Percentiles rank a stretch among this genome's conserved stretches.
phyloP scores from a whole-genome alignment of 352 stramenopile genomes.

The Globisporangium paroecandrum region DNA sequence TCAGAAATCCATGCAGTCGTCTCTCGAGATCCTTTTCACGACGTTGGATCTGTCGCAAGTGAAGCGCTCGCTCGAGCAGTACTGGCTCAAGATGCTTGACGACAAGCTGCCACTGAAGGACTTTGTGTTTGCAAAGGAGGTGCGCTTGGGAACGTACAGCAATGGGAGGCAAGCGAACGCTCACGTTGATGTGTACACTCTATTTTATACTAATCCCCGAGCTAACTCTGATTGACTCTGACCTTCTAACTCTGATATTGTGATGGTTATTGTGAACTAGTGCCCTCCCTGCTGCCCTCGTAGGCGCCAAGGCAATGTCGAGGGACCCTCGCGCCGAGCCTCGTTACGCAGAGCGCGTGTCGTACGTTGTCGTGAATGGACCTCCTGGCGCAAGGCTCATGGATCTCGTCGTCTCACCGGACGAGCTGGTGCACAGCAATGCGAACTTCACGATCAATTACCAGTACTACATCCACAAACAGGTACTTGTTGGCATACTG shows the following conservation, averaged over 20 bases:
- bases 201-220: neutral
- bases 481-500: conserved; percentile 28
- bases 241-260: neutral
- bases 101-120: conserved; percentile 61
- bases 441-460: conserved; percentile 75
- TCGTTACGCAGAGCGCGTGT: conserved; percentile 81
- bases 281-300: conserved; percentile 69
- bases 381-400: conserved; percentile 80
- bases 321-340: conserved; percentile 76
- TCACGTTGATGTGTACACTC: neutral
- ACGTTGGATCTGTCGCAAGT: conserved; percentile 70
- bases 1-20: conserved; percentile 61
- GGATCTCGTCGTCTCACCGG: conserved; percentile 87
- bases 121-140: conserved; percentile 86
- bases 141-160: conserved; percentile 81
- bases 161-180: conserved; percentile 31
- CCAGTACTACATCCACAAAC: conserved; percentile 93
- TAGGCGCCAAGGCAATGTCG: conserved; percentile 75
- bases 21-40: conserved; percentile 61
- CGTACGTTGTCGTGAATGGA: conserved; percentile 91
- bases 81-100: conserved; percentile 70
- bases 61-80: conserved; percentile 56
- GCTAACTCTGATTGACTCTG: neutral
- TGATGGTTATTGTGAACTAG: conserved; percentile 20
- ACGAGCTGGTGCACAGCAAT: conserved; percentile 53